Base-by-base conservation (phyloP, 768 basidiomycete genomes). In the Dentipellis sp. region DNA sequence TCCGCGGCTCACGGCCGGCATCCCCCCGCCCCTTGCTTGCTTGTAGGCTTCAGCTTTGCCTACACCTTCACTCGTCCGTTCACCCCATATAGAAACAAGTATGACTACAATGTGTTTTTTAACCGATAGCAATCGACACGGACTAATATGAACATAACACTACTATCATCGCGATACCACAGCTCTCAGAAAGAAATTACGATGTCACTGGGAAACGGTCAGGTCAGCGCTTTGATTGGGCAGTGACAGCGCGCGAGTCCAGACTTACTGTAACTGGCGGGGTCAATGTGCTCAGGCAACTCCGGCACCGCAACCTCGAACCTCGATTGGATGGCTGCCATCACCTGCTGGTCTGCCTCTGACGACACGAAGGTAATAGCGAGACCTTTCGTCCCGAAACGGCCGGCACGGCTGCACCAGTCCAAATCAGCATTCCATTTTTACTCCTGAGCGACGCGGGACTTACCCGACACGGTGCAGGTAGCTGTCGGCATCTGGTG, bases 361-460 rank as follows among this genome's bases (percentile, higher is more conserved):
- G 87, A 90, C 4, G 95, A 84, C 42, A 97, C 91, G 67, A 95
- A 99, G 1, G 94, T 97, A 69, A 98, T 91, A 16, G 95, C 94
- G 46, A 99, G 86, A 79, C 97, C 97, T 73, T 98, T 98, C 36
- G 97, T 99, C 62, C 97, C 97, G 72, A 99, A 99, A 59, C 97
- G 92, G 62, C 97, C 97, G 62, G 97, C 97, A 76, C 97, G 95
- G 62, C 93, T 90, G 61, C 17, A 39, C 34, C 29, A 29, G 29
- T 6, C 29, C 29, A 29, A 29, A 29, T 29, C 29, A 46, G 17
- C 23, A 9, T n/a, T 19, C 10, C 16, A 12, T 9, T 38, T 23
- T 16, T 54, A 50, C 35, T 29, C 29, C 29, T 29, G 29, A 29
- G 29, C 3, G 29, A 6, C 29, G 29, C 29, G 29, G 46, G 17